phyloP scores from a whole-genome alignment of 495 filamentous ascomycete genomes.

The Xylaria nigripes region DNA sequence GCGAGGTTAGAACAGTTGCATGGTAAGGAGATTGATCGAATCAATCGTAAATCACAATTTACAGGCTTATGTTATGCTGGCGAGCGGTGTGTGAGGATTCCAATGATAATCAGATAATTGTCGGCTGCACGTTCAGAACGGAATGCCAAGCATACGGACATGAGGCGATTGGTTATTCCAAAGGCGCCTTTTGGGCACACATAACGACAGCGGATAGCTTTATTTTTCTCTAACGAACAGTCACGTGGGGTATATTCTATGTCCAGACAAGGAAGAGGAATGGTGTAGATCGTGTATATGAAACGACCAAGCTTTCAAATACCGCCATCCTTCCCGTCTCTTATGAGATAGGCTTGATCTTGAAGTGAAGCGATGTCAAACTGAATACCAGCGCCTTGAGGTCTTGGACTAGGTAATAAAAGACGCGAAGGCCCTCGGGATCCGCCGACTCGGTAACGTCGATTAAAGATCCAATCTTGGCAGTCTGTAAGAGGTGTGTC shows the following conservation, averaged over 20 bases:
- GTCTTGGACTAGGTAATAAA: conserved; percentile 98
- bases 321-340: background rate
- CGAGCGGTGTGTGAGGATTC: conserved; percentile 1
- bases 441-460: conserved; percentile 95
- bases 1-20: conserved; percentile 1
- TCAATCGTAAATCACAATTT: background rate
- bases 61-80: background rate
- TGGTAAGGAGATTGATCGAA: conserved; percentile 2
- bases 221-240: conserved; percentile 16
- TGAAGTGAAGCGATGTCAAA: conserved; percentile 94
- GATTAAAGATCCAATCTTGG: conserved; percentile 94
- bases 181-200: conserved; percentile 3
- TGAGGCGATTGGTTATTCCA: conserved; percentile 3
- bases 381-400: conserved; percentile 96
- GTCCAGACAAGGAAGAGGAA: conserved; percentile 10
- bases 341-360: conserved; percentile 78
- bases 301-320: conserved; percentile 6
- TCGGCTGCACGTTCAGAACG: background rate
- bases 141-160: background rate
- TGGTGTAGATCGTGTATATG: conserved; percentile 19
- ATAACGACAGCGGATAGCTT: conserved; percentile 5
- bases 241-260: conserved; percentile 24
- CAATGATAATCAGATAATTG: background rate
- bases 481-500: conserved; percentile 54
- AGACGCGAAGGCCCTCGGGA: conserved; percentile 95